Conservation (phyloP, 1,139 yeast species). For the Yamadazyma taylorii region DNA sequence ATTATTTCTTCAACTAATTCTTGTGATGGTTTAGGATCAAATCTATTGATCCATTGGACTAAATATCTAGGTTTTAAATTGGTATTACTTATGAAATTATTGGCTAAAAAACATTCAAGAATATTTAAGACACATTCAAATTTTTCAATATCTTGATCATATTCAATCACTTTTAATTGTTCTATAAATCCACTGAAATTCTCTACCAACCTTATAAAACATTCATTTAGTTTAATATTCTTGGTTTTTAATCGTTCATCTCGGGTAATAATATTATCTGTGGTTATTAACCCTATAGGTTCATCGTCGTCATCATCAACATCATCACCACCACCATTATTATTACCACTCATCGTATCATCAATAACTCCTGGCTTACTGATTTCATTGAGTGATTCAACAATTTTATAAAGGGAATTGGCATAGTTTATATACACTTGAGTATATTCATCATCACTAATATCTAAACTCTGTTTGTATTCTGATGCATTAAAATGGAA, state of each 20-base stretch:
- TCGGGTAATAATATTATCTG: constrained; percentile 14
- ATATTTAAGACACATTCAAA: constrained; percentile 39
- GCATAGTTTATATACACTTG: constrained; percentile 28
- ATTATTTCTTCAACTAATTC: constrained; percentile 48
- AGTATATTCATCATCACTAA: constrained; percentile 19
- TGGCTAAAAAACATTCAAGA: constrained; percentile 57
- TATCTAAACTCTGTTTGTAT: constrained; percentile 27
- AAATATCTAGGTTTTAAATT: constrained; percentile 48
- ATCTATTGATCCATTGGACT: constrained; percentile 64
- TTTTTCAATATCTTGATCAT: constrained; percentile 19
- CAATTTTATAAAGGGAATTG: constrained; percentile 32
- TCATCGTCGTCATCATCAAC: constrained; percentile 25
- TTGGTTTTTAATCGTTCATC: constrained; percentile 10
- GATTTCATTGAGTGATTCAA: constrained; percentile 25
- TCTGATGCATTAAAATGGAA: constrained; percentile 31
- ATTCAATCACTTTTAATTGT: constrained; percentile 16
- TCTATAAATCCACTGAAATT: constrained; percentile 19
- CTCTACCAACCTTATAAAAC: constrained; percentile 30
- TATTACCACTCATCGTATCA: constrained; percentile 6
- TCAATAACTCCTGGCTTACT: constrained; percentile 7
- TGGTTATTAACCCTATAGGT: constrained; percentile 36
- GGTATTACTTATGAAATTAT: constrained; percentile 44
- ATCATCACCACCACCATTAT: no score
- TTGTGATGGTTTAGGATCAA: constrained; percentile 59
- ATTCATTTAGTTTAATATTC: constrained; percentile 23